phyloP scores from a whole-genome alignment of 1,284 basidiomycete species.

The Pterula multifida region DNA sequence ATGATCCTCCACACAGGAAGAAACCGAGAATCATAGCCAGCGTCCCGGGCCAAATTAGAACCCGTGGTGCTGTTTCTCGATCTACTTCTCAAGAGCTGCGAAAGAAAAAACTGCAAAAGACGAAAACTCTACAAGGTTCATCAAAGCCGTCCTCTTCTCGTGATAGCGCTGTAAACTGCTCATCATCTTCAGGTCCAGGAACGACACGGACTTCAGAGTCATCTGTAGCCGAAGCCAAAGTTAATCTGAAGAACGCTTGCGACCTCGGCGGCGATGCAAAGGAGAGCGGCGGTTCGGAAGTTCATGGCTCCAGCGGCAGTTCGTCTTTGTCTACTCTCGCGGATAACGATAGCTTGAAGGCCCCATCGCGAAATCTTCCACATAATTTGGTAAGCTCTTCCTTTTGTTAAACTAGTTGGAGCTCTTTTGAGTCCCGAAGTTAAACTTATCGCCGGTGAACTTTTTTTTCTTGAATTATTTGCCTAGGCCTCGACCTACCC shows the following conservation, averaged over 20 bases:
- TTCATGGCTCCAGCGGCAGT: too few relatives aligned
- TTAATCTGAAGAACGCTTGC: too few relatives aligned
- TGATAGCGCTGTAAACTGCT: too few relatives aligned
- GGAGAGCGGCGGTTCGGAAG: too few relatives aligned
- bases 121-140: neutral
- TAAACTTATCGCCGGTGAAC: neutral
- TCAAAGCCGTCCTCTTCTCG: neutral
- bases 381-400: neutral
- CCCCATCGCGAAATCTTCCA: neutral
- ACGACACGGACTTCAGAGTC: too few relatives aligned
- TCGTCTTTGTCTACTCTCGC: too few relatives aligned
- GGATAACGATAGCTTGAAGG: too few relatives aligned
- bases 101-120: neutral
- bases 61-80: neutral
- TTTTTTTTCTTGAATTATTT: too few relatives aligned
- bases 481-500: constrained; percentile 14
- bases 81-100: neutral
- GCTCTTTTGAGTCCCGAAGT: neutral
- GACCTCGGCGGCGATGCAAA: too few relatives aligned
- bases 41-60: neutral
- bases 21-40: neutral
- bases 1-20: neutral
- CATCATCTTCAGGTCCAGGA: too few relatives aligned
- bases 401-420: neutral
- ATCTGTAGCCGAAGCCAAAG: too few relatives aligned